phyloP scores from a whole-genome alignment of 805 yeast genomes.

The Nakazawaea ernobii region DNA sequence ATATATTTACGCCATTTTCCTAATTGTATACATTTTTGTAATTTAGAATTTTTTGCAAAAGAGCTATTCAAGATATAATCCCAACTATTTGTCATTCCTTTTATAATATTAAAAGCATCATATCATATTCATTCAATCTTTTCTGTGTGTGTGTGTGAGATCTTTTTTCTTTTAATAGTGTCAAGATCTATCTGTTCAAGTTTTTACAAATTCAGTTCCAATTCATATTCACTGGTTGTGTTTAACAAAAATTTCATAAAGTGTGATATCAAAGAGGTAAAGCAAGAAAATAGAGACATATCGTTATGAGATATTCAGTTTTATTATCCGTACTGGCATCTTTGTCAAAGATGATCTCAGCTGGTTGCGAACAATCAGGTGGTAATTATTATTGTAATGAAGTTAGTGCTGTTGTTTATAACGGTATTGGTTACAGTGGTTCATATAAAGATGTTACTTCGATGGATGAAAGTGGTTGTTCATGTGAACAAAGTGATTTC shows the following conservation, averaged over 20 bases:
- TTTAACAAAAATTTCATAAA: no score
- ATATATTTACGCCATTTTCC: no score
- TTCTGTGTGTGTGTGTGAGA: background rate
- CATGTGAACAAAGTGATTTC: conserved; percentile 53
- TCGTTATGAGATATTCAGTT: conserved; percentile 16
- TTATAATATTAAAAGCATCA: background rate
- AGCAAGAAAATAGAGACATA: background rate
- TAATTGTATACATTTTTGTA: no score
- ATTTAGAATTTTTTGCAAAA: no score
- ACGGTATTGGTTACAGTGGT: conserved; percentile 80
- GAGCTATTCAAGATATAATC: background rate
- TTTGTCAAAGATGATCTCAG: conserved; percentile 16
- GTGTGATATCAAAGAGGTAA: background rate
- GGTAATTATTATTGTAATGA: conserved; percentile 85
- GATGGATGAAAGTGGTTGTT: conserved; percentile 58
- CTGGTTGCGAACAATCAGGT: conserved; percentile 18
- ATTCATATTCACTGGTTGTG: no score
- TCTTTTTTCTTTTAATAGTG: background rate
- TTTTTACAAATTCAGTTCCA: background rate
- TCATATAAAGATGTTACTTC: conserved; percentile 71
- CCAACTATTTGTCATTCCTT: conserved; percentile 9
- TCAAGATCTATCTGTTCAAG: background rate
- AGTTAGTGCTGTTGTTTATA: conserved; percentile 61
- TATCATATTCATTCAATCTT: background rate
- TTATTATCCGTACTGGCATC: conserved; percentile 19